Conservation (phyloP, 2,329 filamentous ascomycete genomes). For the Colletotrichum zoysiae region DNA sequence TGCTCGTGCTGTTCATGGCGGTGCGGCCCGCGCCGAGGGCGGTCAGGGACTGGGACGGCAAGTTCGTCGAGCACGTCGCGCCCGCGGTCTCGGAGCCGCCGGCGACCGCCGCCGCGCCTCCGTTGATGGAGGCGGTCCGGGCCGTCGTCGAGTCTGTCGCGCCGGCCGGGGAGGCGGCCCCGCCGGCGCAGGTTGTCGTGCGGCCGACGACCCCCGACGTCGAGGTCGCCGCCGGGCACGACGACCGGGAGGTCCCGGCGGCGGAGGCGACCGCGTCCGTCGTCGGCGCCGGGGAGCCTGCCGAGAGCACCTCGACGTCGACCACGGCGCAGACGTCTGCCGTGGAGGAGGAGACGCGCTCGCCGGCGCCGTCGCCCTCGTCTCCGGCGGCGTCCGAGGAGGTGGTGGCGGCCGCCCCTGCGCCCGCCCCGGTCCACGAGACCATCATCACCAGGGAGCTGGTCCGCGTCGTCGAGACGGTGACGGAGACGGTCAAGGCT, state of each 20-base stretch:
- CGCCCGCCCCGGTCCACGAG: constrained; percentile 41
- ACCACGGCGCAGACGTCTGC: background rate
- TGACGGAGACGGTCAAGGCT: constrained; percentile 46
- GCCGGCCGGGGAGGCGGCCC: background rate
- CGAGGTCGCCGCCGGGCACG: background rate
- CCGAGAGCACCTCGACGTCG: background rate
- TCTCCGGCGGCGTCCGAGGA: constrained; percentile 4
- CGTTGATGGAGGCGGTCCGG: constrained; percentile 19
- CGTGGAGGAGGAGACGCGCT: background rate
- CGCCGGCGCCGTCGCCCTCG: background rate
- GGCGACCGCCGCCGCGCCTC: background rate
- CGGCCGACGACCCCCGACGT: constrained; percentile 8
- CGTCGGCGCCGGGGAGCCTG: background rate
- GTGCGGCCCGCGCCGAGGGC: constrained; percentile 45
- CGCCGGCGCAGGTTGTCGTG: constrained; percentile 1
- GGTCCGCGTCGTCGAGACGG: constrained; percentile 52
- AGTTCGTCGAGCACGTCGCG: constrained; percentile 42
- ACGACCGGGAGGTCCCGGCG: background rate
- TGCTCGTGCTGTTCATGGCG: constrained; percentile 67
- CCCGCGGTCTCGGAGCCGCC: constrained; percentile 25
- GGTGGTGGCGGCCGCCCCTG: background rate
- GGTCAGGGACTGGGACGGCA: constrained; percentile 45
- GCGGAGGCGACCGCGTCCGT: background rate
- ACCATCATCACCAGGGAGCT: constrained; percentile 48
- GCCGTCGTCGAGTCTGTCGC: constrained; percentile 14